Evolutionary conservation across 495 filamentous ascomycete genomes (phyloP).

Genomic region (Xylaria cubensis): DNA sequence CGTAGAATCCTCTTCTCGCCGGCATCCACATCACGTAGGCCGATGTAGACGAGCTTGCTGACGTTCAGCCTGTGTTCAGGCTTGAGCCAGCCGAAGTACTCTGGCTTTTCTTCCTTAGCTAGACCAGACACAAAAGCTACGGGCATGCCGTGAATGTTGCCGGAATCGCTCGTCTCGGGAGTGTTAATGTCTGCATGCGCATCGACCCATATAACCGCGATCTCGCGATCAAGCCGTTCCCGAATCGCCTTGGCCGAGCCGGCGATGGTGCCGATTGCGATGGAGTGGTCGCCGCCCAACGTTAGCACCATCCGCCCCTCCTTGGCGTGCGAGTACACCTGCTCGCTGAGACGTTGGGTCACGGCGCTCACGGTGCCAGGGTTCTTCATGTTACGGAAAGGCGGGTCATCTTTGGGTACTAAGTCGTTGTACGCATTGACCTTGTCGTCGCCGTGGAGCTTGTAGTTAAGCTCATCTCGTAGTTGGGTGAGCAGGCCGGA

Average conservation of each 20-base stretch:
- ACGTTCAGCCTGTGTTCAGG: constrained; percentile 64
- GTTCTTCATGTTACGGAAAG: constrained; percentile 90
- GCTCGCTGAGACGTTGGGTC: constrained; percentile 76
- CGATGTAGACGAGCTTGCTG: constrained; percentile 96
- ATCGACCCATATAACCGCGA: constrained; percentile 98
- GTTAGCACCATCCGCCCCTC: constrained; percentile 89
- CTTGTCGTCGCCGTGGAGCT: constrained; percentile 80
- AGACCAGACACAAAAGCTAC: constrained; percentile 90
- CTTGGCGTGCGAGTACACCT: constrained; percentile 87
- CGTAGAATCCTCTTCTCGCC: constrained; percentile 90
- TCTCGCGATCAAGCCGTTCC: constrained; percentile 79
- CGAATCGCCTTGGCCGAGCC: constrained; percentile 84
- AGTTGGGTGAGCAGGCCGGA: constrained; percentile 87
- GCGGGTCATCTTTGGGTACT: constrained; percentile 75
- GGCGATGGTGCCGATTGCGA: constrained; percentile 90
- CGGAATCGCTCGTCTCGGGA: constrained; percentile 85
- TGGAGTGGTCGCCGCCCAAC: constrained; percentile 93
- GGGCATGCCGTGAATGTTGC: constrained; percentile 98
- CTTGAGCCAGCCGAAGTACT: constrained; percentile 88
- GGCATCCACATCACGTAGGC: constrained; percentile 87
- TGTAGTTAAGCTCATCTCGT: constrained; percentile 83
- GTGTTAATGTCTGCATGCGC: constrained; percentile 98
- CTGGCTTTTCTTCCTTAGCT: constrained; percentile 71
- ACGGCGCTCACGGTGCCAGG: constrained; percentile 87
- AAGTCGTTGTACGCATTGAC: constrained; percentile 85